Evolutionary conservation across 495 filamentous ascomycete species (phyloP).

Genomic region (Cercophora scortea): DNA sequence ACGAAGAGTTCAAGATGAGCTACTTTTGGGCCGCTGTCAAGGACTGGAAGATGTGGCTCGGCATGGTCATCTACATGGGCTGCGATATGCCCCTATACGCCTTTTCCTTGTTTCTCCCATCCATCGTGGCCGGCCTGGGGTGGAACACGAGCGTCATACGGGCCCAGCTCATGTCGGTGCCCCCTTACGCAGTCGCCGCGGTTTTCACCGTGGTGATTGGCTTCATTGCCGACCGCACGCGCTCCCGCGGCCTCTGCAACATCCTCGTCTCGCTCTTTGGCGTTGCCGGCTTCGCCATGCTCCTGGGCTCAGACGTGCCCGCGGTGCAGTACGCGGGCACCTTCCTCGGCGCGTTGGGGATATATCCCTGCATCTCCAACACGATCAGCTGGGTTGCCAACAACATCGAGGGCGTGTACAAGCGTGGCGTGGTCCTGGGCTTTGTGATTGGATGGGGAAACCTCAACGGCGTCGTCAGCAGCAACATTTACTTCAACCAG

Average conservation of each 20-base stretch:
- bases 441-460: conserved; percentile 93
- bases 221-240: conserved; percentile 70
- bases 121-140: conserved; percentile 70
- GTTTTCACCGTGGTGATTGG: conserved; percentile 70
- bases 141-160: conserved; percentile 51
- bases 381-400: conserved; percentile 86
- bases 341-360: conserved; percentile 81
- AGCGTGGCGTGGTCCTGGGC: conserved; percentile 78
- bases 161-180: conserved; percentile 78
- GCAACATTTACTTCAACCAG: conserved; percentile 54
- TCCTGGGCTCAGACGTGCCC: conserved; percentile 52
- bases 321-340: conserved; percentile 72
- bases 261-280: conserved; percentile 64
- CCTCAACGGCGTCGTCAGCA: conserved; percentile 76
- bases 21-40: conserved; percentile 70
- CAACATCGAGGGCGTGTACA: conserved; percentile 88
- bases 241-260: conserved; percentile 74
- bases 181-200: conserved; percentile 80
- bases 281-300: conserved; percentile 71
- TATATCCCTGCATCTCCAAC: conserved; percentile 89
- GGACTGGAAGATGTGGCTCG: conserved; percentile 85
- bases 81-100: conserved; percentile 71
- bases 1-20: conserved; percentile 68
- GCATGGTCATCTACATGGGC: conserved; percentile 75
- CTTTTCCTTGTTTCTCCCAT: conserved; percentile 84